These are phyloP conservation scores for Colletotrichum somersetense DNA, from an alignment of 2,329 filamentous ascomycete species.

Conservation along the genomic window DNA sequence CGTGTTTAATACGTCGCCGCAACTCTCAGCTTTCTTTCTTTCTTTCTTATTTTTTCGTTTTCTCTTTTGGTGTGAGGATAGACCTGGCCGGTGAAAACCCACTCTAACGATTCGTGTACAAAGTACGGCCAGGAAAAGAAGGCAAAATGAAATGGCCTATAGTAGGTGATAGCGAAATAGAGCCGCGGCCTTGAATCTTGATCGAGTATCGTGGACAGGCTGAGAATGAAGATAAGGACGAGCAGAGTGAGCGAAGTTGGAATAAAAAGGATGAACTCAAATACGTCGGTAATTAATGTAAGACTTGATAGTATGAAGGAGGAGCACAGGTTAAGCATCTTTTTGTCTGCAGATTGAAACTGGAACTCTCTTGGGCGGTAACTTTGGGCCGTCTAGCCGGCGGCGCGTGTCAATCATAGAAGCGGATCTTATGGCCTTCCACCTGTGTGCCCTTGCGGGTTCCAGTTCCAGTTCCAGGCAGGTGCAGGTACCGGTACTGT, in stretches of 20 bases:
- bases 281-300: too few species aligned
- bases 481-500: not conserved
- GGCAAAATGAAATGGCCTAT: not conserved
- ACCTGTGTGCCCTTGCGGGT: too few species aligned
- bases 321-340: too few species aligned
- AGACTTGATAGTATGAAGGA: too few species aligned
- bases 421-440: slow-evolving; percentile 24
- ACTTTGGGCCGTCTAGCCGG: not conserved
- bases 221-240: not conserved
- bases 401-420: slow-evolving; percentile 25
- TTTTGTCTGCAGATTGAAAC: too few species aligned
- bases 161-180: not conserved
- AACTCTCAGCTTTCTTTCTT: not conserved
- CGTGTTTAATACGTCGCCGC: not conserved
- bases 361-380: not conserved
- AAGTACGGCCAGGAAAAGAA: not conserved
- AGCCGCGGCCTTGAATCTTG: not conserved
- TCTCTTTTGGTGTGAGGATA: not conserved
- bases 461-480: too few species aligned
- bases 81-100: not conserved
- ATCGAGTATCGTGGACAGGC: not conserved
- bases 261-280: slow-evolving; percentile 17
- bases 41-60: not conserved
- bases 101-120: not conserved
- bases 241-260: slow-evolving; percentile 6